Base-by-base conservation (phyloP, 352 stramenopile species). In the Phytopythium delawarense region DNA sequence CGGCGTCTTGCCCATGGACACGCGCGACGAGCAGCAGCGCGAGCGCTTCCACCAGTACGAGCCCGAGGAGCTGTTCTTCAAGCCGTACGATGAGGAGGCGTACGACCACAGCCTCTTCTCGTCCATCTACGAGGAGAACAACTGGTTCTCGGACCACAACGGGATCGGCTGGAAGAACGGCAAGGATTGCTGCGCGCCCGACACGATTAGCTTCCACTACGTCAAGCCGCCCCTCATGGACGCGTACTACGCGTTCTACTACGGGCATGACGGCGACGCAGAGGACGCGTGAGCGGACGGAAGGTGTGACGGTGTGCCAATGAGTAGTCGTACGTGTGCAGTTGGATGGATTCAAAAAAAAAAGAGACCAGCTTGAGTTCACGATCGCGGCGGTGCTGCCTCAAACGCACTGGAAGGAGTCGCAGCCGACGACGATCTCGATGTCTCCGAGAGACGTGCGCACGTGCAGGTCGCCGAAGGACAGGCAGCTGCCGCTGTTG, bases 1-100 rank as follows among this genome's bases (percentile, higher is more conserved):
- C 39, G 76, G 76, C 9, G 77, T 94, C 25, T 68, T 64, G n/a
- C 85, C 85, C 1, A 13, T 74, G 34, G 87, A 96, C 67, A 94
- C 84, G n/a, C 73, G 87, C 39, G 87, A 96, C 67, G 59, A 61
- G 16, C 28, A 74, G 34, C 72, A 87, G 62, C 73, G 87, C 54
- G 87, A 96, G 67, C 76, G 87, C 11, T 96, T 94, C 64, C 87
- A 96, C 62, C 84, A 93, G 68, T 96, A 93, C 67, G 77, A 91
- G 57, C 85, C 87, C 7, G 74, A 78, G n/a, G 64, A 83, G 28
- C 62, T 96, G 32, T 94, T 83, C 60, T 79, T 83, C 69, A 79
- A 75, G 59, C 62, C 66, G 7, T 71, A 92, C 70, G 81, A 95
- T 68, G 71, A 81, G 39, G 71, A 87, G 6, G 84, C 72, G 2